Conservation (phyloP, 345 rosid genomes). For the Sonneratia caseolaris region DNA sequence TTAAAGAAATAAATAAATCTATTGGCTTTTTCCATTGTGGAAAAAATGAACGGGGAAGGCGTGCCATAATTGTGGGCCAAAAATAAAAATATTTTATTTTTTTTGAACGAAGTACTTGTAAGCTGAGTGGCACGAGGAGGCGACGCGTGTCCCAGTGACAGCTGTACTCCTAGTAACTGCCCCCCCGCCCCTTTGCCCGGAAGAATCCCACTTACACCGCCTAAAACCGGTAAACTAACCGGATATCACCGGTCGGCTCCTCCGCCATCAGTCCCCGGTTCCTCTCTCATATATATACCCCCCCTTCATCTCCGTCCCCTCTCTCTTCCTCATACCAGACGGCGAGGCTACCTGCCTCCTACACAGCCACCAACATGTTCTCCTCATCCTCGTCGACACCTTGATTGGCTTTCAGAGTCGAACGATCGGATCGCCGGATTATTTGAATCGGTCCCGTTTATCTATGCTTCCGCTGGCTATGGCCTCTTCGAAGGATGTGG, state of each 20-base stretch:
- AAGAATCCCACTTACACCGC: conserved; percentile 34
- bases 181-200: conserved; percentile 29
- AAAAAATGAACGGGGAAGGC: background rate
- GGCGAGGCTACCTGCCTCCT: conserved; percentile 37
- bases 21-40: background rate
- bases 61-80: conserved; percentile 1
- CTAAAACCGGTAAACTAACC: conserved; percentile 46
- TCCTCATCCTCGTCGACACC: background rate
- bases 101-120: conserved; percentile 21
- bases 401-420: background rate
- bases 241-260: conserved; percentile 41
- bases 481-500: conserved; percentile 29
- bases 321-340: conserved; percentile 6
- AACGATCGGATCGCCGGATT: background rate
- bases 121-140: conserved; percentile 7
- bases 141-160: conserved; percentile 54
- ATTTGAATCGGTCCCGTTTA: background rate
- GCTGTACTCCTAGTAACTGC: conserved; percentile 64
- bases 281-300: background rate
- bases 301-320: background rate
- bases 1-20: background rate
- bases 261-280: background rate
- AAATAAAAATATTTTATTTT: background rate
- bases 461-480: background rate
- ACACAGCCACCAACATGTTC: background rate